phyloP scores from a whole-genome alignment of 2,329 filamentous ascomycete genomes.

The Sclerotinia sclerotiorum region DNA sequence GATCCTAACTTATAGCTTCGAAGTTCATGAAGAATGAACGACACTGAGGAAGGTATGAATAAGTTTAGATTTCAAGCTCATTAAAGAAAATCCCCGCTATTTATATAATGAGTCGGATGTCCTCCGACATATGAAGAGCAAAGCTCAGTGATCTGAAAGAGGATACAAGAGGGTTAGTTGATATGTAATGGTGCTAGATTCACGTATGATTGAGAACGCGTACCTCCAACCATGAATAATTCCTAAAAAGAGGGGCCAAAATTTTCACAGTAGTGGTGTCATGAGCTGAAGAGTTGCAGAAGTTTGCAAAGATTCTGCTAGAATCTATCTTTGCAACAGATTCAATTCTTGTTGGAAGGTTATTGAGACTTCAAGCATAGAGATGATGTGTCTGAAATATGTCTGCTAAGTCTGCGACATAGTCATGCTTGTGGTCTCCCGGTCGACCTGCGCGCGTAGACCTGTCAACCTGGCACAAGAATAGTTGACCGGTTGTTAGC shows the following conservation, averaged over 20 bases:
- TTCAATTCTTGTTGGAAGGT: not conserved
- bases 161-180: not conserved
- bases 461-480: not conserved
- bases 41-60: no score
- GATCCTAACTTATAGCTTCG: slow-evolving; percentile 11
- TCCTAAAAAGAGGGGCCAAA: not conserved
- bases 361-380: not conserved
- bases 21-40: not conserved
- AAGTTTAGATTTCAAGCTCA: not conserved
- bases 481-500: not conserved
- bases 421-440: not conserved
- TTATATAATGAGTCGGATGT: no score
- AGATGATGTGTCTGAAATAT: not conserved
- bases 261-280: not conserved
- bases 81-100: not conserved
- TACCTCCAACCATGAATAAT: not conserved
- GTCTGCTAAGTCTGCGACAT: not conserved
- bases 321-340: not conserved
- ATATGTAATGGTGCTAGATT: not conserved
- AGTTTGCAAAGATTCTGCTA: not conserved
- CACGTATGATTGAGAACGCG: not conserved
- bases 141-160: not conserved
- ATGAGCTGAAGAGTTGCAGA: not conserved
- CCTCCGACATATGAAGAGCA: no score
- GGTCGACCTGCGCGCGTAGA: no score